Evolutionary conservation across 805 yeast species (phyloP), one percentile per base, ranked within the genome.

Genomic region (Hanseniaspora meyeri): DNA sequence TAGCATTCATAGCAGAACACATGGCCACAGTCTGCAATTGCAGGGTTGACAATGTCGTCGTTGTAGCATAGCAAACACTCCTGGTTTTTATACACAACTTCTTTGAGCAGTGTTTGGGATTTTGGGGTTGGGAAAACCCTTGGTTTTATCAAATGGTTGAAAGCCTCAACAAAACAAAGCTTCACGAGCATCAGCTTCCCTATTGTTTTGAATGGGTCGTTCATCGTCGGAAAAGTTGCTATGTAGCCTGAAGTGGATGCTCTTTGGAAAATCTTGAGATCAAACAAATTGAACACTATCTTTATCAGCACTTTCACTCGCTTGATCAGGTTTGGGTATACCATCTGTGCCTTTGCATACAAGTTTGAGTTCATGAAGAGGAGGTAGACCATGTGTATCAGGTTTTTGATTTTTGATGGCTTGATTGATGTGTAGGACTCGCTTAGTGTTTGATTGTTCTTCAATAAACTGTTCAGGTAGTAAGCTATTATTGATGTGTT

Each of bases 1-100:
- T 89, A 81, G 66, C 97, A 91, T 7, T 73, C 74, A 97, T 97
- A 91, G 69, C 98, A 91, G 67, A 87, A 91, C 16, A 87, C 58
- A 67, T 91, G 98, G 0, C 97, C 98, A 69, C 98, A 91, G 4
- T 82, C 78, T 0, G 95, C 88, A 59, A 87, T 79, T 0, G 95
- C 74, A 4, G 98, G 97, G 59, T 86, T 79, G 1, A 70, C 74
- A 93, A 38, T 52, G 9, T 91, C 86, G 16, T 77, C 74, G 9
- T 85, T 82, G 27, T 91, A 74, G 66, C 98, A 91, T 20, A 93
- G 74, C 77, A 89, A 84, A 65, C 98, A 91, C 43, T 51, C 55
- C 6, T 43, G 46, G 12, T 43, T 27, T 36, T 43, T 17, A n/a
- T 51, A 51, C 4, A 37, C 9, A 12, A 51, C 8, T 1, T 6